Evolutionary conservation across 306 rosid species (phyloP).

Genomic region (Trifolium dubium): DNA sequence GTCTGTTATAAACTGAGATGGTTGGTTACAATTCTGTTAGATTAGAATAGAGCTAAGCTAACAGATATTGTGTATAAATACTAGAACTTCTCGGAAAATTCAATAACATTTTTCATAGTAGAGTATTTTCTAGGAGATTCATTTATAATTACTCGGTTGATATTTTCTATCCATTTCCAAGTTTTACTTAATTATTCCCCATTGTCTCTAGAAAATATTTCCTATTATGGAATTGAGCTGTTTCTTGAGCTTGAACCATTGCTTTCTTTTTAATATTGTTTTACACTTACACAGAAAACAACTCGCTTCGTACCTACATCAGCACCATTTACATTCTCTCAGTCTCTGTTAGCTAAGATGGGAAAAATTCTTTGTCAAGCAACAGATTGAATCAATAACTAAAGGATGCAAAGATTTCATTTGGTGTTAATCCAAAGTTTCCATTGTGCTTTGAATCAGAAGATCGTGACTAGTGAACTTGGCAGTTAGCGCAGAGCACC

Average conservation of each 20-base stretch:
- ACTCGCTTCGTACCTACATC: not conserved
- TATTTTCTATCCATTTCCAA: not conserved
- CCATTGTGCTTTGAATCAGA: not conserved
- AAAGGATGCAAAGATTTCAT: not conserved
- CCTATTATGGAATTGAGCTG: not conserved
- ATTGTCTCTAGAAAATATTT: not conserved
- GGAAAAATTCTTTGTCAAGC: not conserved
- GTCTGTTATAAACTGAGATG: not conserved
- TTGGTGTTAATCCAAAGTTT: not conserved
- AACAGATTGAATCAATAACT: not conserved
- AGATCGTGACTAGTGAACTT: not conserved
- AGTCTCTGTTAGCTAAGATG: not conserved
- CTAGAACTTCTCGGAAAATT: conserved; percentile 3
- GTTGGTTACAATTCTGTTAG: not conserved
- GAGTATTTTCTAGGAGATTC: conserved; percentile 2
- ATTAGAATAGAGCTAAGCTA: not conserved
- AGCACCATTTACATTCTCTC: not conserved
- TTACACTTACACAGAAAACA: not conserved
- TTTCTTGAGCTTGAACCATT: not conserved
- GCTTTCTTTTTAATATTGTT: not conserved
- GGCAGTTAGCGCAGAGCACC: not conserved
- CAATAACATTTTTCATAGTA: not conserved
- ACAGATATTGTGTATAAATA: conserved; percentile 13
- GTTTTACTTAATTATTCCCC: not conserved
- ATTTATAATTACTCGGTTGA: not conserved